These are phyloP conservation scores for Musa acuminata DNA, from an alignment of 176 grass and related monocot genomes.

Conservation along the genomic window DNA sequence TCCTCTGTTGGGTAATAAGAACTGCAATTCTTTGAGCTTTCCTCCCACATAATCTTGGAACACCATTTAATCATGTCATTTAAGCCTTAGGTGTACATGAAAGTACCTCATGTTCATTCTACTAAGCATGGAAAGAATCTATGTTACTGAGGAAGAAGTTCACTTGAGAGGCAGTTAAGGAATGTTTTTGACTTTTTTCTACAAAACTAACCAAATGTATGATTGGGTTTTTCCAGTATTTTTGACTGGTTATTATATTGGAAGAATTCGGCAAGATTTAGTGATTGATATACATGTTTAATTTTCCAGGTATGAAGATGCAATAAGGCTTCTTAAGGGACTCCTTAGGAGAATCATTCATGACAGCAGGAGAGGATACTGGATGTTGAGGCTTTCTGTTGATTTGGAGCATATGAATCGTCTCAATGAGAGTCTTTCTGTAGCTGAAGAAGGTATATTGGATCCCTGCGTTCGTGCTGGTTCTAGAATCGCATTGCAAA, in stretches of 20 bases:
- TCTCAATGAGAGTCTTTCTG: constrained; percentile 67
- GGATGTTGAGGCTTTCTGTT: constrained; percentile 73
- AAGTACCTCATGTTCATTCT: too few relatives aligned
- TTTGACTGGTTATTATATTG: neutral
- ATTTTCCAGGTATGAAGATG: constrained; percentile 75
- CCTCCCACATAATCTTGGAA: too few relatives aligned
- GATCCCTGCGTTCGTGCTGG: constrained; percentile 82
- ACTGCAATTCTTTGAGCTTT: neutral
- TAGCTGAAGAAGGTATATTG: constrained; percentile 58
- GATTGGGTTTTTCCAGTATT: neutral
- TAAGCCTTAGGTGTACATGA: too few relatives aligned
- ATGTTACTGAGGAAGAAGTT: too few relatives aligned
- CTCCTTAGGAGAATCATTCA: constrained; percentile 46
- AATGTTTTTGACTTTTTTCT: too few relatives aligned
- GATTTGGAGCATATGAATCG: constrained; percentile 69
- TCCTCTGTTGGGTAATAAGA: too few relatives aligned
- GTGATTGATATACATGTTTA: neutral
- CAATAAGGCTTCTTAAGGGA: constrained; percentile 55
- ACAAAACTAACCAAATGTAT: too few relatives aligned
- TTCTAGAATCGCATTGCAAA: constrained; percentile 66
- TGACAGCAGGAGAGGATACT: constrained; percentile 64
- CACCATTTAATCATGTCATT: too few relatives aligned
- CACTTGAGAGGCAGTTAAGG: too few relatives aligned
- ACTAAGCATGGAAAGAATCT: too few relatives aligned
- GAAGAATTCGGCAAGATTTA: neutral